A percentile compares a stretch with the other conserved stretches of the same genome.
Conservation (phyloP, 345 rosid genomes). For the Eucalyptus victrix region DNA sequence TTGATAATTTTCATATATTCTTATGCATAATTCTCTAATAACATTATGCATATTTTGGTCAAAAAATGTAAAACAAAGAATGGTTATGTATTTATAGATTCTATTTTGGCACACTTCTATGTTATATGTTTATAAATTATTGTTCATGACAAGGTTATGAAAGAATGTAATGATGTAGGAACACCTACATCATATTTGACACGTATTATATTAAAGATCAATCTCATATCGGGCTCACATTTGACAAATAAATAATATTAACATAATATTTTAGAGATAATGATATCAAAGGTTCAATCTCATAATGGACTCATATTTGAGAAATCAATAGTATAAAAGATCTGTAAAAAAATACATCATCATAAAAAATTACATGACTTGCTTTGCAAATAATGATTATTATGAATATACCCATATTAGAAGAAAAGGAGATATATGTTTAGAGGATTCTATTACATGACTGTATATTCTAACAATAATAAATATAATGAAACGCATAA, state of each 20-base stretch:
- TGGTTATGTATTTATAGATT: too few relatives aligned
- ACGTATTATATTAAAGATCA: too few relatives aligned
- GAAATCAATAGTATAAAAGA: background rate
- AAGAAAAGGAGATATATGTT: too few relatives aligned
- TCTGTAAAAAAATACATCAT: background rate
- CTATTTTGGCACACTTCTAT: too few relatives aligned
- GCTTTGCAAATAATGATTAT: background rate
- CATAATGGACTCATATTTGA: background rate
- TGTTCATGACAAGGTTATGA: background rate
- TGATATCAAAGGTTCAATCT: background rate
- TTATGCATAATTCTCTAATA: background rate
- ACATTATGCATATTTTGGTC: background rate
- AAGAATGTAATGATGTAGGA: background rate
- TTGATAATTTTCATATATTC: too few relatives aligned
- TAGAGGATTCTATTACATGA: background rate
- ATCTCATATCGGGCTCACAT: background rate
- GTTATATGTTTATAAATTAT: background rate
- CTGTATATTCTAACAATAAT: background rate
- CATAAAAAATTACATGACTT: background rate
- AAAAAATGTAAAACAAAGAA: too few relatives aligned
- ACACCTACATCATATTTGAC: background rate
- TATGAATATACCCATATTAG: background rate
- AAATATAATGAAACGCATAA: background rate
- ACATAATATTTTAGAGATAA: too few relatives aligned
- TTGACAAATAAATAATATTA: too few relatives aligned